phyloP scores from a whole-genome alignment of 352 stramenopile genomes.

The Pythium brachiatum region DNA sequence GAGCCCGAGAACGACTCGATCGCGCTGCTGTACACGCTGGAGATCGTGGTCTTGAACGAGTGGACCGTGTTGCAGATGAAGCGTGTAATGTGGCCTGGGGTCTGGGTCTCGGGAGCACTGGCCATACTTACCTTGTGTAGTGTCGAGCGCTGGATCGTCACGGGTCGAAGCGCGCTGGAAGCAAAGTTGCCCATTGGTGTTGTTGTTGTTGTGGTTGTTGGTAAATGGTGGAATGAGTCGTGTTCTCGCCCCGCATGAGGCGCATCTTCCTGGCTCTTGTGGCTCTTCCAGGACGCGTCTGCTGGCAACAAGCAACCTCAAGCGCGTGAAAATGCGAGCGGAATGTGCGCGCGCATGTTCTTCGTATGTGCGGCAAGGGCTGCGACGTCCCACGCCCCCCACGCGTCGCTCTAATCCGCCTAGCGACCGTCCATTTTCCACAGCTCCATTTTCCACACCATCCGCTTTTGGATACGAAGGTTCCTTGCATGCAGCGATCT shows the following conservation, averaged over 20 bases:
- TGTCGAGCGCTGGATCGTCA: slow-evolving; percentile 17
- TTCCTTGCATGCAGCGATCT: slow-evolving; percentile 9
- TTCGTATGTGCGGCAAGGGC: background rate
- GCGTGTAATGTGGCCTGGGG: background rate
- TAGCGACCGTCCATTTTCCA: slow-evolving; percentile 5
- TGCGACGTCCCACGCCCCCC: background rate
- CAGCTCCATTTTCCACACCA: background rate
- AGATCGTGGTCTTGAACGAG: slow-evolving; percentile 18
- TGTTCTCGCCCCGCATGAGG: background rate
- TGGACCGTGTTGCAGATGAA: background rate
- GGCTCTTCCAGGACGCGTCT: background rate
- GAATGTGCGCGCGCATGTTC: background rate
- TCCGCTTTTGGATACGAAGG: slow-evolving; percentile 1
- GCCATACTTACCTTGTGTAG: slow-evolving; percentile 27
- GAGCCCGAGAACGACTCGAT: slow-evolving; percentile 11
- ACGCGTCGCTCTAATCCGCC: background rate
- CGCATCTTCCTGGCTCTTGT: background rate
- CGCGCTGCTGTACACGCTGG: slow-evolving; percentile 5
- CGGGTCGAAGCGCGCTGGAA: slow-evolving; percentile 21
- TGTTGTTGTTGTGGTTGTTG: slow-evolving; percentile 18
- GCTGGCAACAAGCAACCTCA: background rate
- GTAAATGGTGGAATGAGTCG: slow-evolving; percentile 42
- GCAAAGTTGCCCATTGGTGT: slow-evolving; percentile 47
- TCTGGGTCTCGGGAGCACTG: too few species aligned
- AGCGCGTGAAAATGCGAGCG: background rate